phyloP scores from a whole-genome alignment of 495 filamentous ascomycete genomes.

The Chaetomidium leptoderma region DNA sequence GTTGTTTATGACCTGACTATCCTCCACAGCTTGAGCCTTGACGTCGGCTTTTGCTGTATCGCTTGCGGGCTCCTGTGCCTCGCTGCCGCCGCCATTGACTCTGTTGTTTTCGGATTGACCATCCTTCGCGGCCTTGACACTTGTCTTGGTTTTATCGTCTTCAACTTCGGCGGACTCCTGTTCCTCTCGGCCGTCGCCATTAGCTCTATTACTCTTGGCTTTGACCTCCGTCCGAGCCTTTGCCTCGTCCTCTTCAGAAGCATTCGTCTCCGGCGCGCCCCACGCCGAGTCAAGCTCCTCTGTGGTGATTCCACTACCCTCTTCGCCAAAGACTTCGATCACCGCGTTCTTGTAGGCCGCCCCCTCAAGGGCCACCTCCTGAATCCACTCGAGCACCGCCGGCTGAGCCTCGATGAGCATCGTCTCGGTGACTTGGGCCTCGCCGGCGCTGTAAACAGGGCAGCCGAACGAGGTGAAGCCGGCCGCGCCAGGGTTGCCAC shows the following conservation, averaged over 20 bases:
- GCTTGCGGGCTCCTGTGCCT: too few species aligned
- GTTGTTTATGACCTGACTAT: too few species aligned
- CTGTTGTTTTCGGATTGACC: not conserved
- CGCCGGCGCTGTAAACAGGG: constrained; percentile 44
- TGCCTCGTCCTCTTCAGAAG: not conserved
- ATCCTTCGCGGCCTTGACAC: not conserved
- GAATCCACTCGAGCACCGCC: constrained; percentile 42
- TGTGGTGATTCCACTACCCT: not conserved
- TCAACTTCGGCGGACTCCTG: too few species aligned
- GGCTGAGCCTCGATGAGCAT: constrained; percentile 35
- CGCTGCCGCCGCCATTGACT: too few species aligned
- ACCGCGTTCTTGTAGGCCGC: constrained; percentile 34
- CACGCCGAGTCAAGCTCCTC: constrained; percentile 1
- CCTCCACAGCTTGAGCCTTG: too few species aligned
- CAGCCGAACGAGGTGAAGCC: constrained; percentile 40
- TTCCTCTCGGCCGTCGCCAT: not conserved
- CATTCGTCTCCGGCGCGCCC: constrained; percentile 9
- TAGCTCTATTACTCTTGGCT: not conserved
- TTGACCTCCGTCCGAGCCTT: not conserved
- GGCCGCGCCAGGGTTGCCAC: constrained; percentile 32
- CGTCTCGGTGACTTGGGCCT: constrained; percentile 33
- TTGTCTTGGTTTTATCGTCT: not conserved
- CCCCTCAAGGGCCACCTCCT: constrained; percentile 37
- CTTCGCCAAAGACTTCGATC: constrained; percentile 20
- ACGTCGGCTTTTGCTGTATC: too few species aligned